Base-by-base conservation (phyloP, 495 filamentous ascomycete species). In the Daldinia grandis region DNA sequence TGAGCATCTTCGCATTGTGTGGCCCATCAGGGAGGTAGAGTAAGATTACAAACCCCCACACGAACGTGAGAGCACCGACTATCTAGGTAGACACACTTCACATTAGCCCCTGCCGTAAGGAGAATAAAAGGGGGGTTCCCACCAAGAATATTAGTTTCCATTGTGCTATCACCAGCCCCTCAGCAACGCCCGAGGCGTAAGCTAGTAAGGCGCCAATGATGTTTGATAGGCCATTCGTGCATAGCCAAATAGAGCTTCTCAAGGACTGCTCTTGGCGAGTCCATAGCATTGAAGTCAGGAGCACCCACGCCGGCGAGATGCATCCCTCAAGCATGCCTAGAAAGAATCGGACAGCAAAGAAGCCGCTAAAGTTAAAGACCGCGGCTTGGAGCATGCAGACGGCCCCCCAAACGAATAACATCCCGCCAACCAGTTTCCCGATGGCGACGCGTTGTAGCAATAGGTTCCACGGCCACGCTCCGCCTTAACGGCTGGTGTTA, bases 1-100 rank as follows among this genome's bases (percentile, higher is more conserved):
- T 65, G 21, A 75, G 28, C 64, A 75, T 72, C 69, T 66, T 69
- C 3, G 66, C 66, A 42, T 75, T 72, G 27, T 75, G 73, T 14
- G 73, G 73, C 24, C 73, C 73, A 15, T 75, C 73, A 58, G 80
- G 71, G 27, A 82, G 72, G 17, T 74, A 72, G 27, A 74, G 69
- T 15, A 76, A 57, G 55, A 82, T 78, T 50, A 82, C 71, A 30
- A 78, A 76, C 0, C 73, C 72, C 80, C 80, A 82, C 7, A 76
- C 28, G 56, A 85, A 80, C 33, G 82, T 86, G n/a, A 86, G 69
- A 1, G 81, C 72, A 5, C 86, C 86, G 51, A 85, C 84, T 15
- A 75, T 75, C 73, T 75, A 65, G 1, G 14, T 5, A 14, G 1
- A 58, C 10, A 25, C 4, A 24, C 33, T 35, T 14, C 27, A n/a